Base-by-base conservation (phyloP, 1,284 basidiomycete species). In the Cryptococcus hybrid region DNA sequence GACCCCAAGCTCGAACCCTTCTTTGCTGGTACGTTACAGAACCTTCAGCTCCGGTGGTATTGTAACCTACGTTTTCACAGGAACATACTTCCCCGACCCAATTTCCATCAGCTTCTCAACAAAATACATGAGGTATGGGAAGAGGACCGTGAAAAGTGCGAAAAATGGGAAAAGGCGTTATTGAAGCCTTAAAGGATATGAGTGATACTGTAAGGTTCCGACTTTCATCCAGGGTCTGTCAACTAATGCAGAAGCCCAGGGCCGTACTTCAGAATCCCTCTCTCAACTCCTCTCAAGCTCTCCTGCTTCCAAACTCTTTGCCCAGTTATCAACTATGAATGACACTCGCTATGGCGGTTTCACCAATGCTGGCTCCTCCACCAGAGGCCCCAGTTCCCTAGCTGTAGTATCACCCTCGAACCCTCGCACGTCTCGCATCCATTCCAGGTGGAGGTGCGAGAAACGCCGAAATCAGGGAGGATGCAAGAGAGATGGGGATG, bases 1-100 rank as follows among this genome's bases (percentile, higher is more conserved):
- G 36, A 81, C 80, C 2, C 80, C 0, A 73, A 75, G 42, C 67
- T 81, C 1, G 74, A 80, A 44, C 80, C 81, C 0, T 78, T 81
- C 70, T 81, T 80, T 58, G 80, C 79, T 2, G 79, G 63, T 60
- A 43, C 77, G 5, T 15, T 60, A 59, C 59, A 61, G 48, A 57
- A 69, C 39, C 46, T 58, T 7, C 63, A 64, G 40, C 53, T 70
- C 55, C 18, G 15, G 44, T 44, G 13, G 3, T 24, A 35, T 12
- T 13, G 40, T n/a, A 34, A 46, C 36, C n/a, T 15, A 18, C 36
- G 7, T 35, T 13, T 18, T 64, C 78, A 76, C 76, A n/a, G 80
- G 65, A 37, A 68, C 80, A 0, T 82, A 81, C 63, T 81, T 80
- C 52, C 79, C 6, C 69, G 61, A 7, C 63, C 65, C 0, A 58